Conservation (phyloP, 169 alveolate species). For the Babesia bovis region DNA sequence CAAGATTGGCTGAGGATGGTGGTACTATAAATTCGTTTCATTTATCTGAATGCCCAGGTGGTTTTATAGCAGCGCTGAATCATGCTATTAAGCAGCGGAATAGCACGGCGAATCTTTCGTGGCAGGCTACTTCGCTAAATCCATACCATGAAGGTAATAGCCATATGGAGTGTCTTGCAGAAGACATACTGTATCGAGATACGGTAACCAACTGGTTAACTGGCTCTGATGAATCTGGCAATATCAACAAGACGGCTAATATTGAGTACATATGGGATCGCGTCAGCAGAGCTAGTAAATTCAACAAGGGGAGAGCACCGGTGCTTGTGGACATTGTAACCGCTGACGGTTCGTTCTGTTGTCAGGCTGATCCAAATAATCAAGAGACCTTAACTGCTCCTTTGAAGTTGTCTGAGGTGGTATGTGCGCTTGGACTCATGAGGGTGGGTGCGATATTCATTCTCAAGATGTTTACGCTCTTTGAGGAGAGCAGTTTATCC, state of each 20-base stretch:
- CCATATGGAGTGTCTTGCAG: conserved; percentile 70
- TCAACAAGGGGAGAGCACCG: conserved; percentile 48
- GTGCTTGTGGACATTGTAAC: conserved; percentile 70
- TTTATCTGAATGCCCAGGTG: conserved; percentile 80
- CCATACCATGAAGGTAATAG: conserved; percentile 76
- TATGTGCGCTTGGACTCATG: conserved; percentile 76
- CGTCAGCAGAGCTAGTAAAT: conserved; percentile 57
- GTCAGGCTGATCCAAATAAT: conserved; percentile 74
- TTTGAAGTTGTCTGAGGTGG: conserved; percentile 71
- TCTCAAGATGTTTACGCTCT: conserved; percentile 71
- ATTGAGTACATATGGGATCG: conserved; percentile 76
- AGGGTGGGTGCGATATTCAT: conserved; percentile 75
- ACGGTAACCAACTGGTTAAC: conserved; percentile 71
- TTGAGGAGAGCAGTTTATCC: conserved; percentile 72
- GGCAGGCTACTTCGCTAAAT: conserved; percentile 78
- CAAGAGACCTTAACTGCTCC: conserved; percentile 74
- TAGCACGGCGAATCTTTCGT: conserved; percentile 60
- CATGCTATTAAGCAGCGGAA: conserved; percentile 65
- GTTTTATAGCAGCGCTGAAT: conserved; percentile 75
- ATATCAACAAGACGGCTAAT: conserved; percentile 62
- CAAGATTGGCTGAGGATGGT: conserved; percentile 56
- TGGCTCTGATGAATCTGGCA: conserved; percentile 77
- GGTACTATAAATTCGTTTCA: conserved; percentile 68
- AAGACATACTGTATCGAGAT: conserved; percentile 75
- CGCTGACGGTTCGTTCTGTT: conserved; percentile 77